phyloP scores from a whole-genome alignment of 352 stramenopile species.

The Thalassiosira hispida region DNA sequence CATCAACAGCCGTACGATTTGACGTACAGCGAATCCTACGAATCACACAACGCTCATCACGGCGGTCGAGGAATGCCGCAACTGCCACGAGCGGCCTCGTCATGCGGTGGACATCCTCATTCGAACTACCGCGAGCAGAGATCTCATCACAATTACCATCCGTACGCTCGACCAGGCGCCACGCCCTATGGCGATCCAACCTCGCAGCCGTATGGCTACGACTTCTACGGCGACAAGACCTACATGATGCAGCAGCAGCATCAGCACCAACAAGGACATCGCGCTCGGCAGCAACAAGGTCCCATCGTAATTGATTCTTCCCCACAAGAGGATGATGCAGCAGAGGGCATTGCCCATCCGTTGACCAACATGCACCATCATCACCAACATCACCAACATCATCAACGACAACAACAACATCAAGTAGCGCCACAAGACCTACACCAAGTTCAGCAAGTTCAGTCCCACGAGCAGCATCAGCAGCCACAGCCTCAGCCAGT shows the following conservation, averaged over 20 bases:
- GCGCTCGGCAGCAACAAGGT: neutral
- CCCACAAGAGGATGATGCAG: neutral
- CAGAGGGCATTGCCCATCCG: neutral
- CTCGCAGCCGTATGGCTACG: conserved; percentile 3
- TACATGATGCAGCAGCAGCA: neutral
- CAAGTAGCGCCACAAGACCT: neutral
- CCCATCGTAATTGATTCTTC: neutral
- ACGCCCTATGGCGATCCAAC: neutral
- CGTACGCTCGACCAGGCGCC: conserved; percentile 4
- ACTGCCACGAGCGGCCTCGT: neutral
- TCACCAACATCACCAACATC: neutral
- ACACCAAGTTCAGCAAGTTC: neutral
- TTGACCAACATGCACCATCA: neutral
- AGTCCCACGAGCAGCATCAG: neutral
- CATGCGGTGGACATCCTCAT: conserved; percentile 13
- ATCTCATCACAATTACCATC: neutral
- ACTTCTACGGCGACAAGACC: conserved; percentile 5
- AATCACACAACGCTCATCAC: neutral
- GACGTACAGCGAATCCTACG: neutral
- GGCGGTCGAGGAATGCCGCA: neutral
- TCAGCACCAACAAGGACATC: neutral
- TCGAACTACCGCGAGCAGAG: neutral
- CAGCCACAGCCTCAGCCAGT: neutral
- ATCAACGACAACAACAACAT: neutral
- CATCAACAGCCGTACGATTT: too few relatives aligned